phyloP scores from a whole-genome alignment of 2,329 filamentous ascomycete species.

The Botryosphaeria dothidea region DNA sequence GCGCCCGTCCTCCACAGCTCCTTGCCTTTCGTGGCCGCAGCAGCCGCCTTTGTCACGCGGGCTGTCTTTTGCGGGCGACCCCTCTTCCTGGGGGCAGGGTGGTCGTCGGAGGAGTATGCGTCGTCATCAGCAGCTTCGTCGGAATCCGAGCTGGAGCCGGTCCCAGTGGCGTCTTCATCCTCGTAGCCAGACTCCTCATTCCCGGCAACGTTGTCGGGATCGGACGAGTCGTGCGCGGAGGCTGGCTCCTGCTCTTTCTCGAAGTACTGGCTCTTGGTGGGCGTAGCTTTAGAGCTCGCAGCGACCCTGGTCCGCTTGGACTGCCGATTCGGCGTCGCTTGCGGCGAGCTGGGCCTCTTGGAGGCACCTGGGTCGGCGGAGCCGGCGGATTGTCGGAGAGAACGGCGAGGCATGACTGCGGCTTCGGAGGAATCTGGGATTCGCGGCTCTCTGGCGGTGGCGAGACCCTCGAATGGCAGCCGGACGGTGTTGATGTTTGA shows the following conservation, averaged over 20 bases:
- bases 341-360: slow-evolving; percentile 36
- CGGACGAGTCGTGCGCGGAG: slow-evolving; percentile 23
- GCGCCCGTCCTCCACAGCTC: slow-evolving; percentile 60
- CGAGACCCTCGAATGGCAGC: background rate
- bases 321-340: slow-evolving; percentile 30
- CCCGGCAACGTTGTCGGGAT: slow-evolving; percentile 36
- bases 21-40: slow-evolving; percentile 35
- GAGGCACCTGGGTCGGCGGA: slow-evolving; percentile 29
- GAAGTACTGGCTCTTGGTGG: slow-evolving; percentile 35
- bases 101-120: slow-evolving; percentile 29
- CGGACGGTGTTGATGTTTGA: slow-evolving; percentile 6
- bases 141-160: slow-evolving; percentile 33
- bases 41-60: slow-evolving; percentile 20
- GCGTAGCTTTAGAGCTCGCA: slow-evolving; percentile 23
- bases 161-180: slow-evolving; percentile 35
- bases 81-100: slow-evolving; percentile 29
- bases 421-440: background rate
- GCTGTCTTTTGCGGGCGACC: slow-evolving; percentile 22
- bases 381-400: slow-evolving; percentile 23
- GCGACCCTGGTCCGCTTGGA: slow-evolving; percentile 35
- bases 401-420: slow-evolving; percentile 33
- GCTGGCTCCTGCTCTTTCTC: slow-evolving; percentile 32
- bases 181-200: slow-evolving; percentile 44
- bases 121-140: slow-evolving; percentile 35
- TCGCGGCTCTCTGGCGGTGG: background rate